Percentiles rank a stretch among this genome's conserved stretches.
Conservation (phyloP, 768 basidiomycete species). For the Hypholoma fasciculare region DNA sequence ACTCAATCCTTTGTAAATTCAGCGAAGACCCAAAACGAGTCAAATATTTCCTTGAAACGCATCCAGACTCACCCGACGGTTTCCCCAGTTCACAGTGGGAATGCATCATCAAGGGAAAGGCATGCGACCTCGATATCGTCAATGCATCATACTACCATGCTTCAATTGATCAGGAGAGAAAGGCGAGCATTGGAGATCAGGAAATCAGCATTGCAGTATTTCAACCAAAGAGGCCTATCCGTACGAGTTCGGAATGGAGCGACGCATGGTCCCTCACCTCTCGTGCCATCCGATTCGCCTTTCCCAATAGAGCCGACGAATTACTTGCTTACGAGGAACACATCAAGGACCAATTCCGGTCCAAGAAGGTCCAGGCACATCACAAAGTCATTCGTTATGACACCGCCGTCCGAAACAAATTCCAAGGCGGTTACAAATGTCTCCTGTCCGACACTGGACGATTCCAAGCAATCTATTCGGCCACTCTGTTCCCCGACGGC, state of each 20-base stretch:
- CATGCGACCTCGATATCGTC: constrained; percentile 29
- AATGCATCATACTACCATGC: constrained; percentile 14
- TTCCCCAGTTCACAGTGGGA: constrained; percentile 12
- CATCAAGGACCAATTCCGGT: constrained; percentile 23
- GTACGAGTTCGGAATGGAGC: constrained; percentile 20
- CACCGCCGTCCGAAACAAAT: constrained; percentile 23
- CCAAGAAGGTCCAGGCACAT: too few relatives aligned
- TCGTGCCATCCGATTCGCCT: constrained; percentile 22
- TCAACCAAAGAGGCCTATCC: constrained; percentile 12
- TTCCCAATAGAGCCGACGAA: constrained; percentile 25
- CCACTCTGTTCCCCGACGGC: too few relatives aligned
- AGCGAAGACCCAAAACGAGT: too few relatives aligned
- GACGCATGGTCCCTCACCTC: too few relatives aligned
- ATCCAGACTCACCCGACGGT: neutral
- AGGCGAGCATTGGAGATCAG: too few relatives aligned
- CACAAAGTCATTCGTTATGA: constrained; percentile 35
- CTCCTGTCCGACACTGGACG: too few relatives aligned
- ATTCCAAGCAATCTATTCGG: too few relatives aligned
- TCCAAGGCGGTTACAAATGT: constrained; percentile 11
- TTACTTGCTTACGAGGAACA: constrained; percentile 24
- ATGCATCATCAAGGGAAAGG: constrained; percentile 20
- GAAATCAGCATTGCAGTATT: constrained; percentile 12
- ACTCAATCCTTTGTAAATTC: too few relatives aligned
- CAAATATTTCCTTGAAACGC: too few relatives aligned
- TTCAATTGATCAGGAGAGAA: too few relatives aligned